A percentile compares a stretch with the other conserved stretches of the same genome.
These are phyloP conservation scores for Aspergillus texensis DNA, from an alignment of 2,329 filamentous ascomycete species.

Conservation along the genomic window DNA sequence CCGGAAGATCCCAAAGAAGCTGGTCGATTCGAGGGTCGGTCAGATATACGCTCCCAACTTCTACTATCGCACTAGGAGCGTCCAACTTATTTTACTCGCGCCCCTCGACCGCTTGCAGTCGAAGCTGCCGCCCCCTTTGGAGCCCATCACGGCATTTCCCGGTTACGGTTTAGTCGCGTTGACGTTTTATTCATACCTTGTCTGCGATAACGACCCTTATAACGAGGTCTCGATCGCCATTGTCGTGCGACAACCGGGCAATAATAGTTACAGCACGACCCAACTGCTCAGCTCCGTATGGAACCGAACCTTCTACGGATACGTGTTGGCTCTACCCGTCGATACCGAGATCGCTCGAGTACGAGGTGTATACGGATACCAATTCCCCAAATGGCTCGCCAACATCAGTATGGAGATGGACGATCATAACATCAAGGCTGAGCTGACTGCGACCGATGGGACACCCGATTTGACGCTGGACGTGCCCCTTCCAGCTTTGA, in stretches of 20 bases:
- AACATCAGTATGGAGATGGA: constrained; percentile 5
- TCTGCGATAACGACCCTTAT: not conserved
- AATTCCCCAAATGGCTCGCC: constrained; percentile 5
- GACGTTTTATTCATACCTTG: not conserved
- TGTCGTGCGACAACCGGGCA: not conserved
- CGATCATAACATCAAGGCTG: not conserved
- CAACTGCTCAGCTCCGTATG: not conserved
- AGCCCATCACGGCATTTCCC: not conserved
- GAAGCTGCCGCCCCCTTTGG: not conserved
- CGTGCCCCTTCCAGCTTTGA: not conserved
- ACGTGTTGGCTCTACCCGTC: constrained; percentile 5
- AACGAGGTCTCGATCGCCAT: not conserved
- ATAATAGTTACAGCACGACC: not conserved
- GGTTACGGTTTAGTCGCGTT: not conserved
- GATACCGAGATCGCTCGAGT: constrained; percentile 3
- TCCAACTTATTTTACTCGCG: not conserved
- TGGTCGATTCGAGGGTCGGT: not conserved
- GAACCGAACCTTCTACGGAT: constrained; percentile 1
- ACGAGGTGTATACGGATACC: constrained; percentile 4
- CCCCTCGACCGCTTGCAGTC: not conserved
- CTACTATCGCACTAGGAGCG: not conserved
- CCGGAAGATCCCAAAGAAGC: not conserved
- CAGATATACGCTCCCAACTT: not conserved
- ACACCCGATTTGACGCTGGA: constrained; percentile 2
- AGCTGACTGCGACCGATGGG: constrained; percentile 1